Conservation (phyloP, 371 early-diverging fungal species). For the Mortierella sp. region DNA sequence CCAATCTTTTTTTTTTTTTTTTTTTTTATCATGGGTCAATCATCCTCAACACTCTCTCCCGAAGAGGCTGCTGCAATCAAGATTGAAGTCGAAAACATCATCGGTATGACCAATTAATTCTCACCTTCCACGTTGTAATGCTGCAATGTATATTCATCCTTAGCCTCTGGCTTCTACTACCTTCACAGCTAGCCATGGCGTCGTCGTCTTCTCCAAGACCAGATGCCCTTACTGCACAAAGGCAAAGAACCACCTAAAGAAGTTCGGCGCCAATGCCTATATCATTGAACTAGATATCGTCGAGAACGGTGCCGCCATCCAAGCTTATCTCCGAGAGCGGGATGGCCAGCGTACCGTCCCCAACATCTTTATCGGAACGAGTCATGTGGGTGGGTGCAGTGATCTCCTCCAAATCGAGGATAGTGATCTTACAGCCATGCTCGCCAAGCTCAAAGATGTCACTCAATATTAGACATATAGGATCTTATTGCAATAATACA, state of each 20-base stretch:
- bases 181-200: conserved; percentile 19
- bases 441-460: conserved; percentile 28
- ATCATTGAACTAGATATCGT: conserved; percentile 72
- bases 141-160: conserved; percentile 5
- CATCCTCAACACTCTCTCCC: conserved; percentile 44
- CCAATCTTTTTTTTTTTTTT: not conserved
- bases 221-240: conserved; percentile 88
- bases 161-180: not conserved
- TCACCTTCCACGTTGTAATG: not conserved
- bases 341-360: conserved; percentile 93
- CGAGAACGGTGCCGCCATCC: conserved; percentile 83
- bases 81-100: conserved; percentile 42
- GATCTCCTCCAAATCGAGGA: conserved; percentile 69
- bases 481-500: not conserved
- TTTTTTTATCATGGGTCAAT: conserved; percentile 36
- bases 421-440: conserved; percentile 58
- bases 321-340: conserved; percentile 73
- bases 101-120: conserved; percentile 20
- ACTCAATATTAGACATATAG: not conserved
- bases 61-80: conserved; percentile 49
- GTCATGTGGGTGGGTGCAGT: conserved; percentile 91
- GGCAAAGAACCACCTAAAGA: conserved; percentile 76
- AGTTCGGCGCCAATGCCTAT: conserved; percentile 62
- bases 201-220: conserved; percentile 85
- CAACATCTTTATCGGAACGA: conserved; percentile 86